Percentiles rank a stretch among this genome's conserved stretches.
Evolutionary conservation across 495 filamentous ascomycete genomes (phyloP).

Genomic region (Lentithecium fluviatile): DNA sequence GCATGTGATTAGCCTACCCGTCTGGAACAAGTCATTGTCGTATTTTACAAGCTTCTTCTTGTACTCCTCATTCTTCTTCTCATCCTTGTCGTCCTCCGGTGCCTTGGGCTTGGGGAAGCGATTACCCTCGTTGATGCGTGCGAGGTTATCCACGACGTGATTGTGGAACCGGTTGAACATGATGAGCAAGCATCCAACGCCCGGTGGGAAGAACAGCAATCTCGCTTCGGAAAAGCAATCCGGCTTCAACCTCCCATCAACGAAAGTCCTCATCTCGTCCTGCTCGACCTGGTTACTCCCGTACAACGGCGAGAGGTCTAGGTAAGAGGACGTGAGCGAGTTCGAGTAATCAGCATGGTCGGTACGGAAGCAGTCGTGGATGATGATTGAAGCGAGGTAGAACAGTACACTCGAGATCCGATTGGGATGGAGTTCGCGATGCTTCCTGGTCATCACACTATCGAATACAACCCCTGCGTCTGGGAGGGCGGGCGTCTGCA

Average conservation of each 20-base stretch:
- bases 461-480: constrained; percentile 80
- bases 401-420: constrained; percentile 85
- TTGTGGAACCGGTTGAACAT: constrained; percentile 60
- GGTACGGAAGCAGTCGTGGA: constrained; percentile 72
- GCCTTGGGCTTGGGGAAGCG: constrained; percentile 51
- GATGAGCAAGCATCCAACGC: constrained; percentile 69
- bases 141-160: constrained; percentile 52
- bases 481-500: constrained; percentile 65
- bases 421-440: constrained; percentile 66
- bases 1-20: constrained; percentile 44
- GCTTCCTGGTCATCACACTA: constrained; percentile 62
- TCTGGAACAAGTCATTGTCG: constrained; percentile 47
- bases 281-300: constrained; percentile 78
- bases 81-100: constrained; percentile 19
- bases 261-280: constrained; percentile 70
- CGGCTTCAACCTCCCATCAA: constrained; percentile 79
- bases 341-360: constrained; percentile 56
- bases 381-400: constrained; percentile 87
- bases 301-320: constrained; percentile 83
- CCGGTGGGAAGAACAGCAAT: constrained; percentile 77
- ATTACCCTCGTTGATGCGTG: constrained; percentile 58
- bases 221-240: constrained; percentile 79
- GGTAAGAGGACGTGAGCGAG: constrained; percentile 76
- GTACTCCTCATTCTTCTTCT: constrained; percentile 16
- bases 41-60: constrained; percentile 28